Evolutionary conservation across 179 eudicot species (phyloP).

Genomic region (Patellifolia procumbens): DNA sequence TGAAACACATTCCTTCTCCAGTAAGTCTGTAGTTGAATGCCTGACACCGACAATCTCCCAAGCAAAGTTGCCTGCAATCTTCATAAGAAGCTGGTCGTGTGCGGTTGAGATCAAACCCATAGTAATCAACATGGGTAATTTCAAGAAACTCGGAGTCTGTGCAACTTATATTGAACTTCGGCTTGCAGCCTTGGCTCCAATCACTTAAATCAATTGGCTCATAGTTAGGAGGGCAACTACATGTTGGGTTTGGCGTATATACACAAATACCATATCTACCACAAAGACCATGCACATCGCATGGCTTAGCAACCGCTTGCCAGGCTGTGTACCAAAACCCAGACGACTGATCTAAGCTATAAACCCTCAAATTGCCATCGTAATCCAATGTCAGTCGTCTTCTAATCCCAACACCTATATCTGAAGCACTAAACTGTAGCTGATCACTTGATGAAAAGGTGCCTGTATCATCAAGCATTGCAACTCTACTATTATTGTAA

Average conservation of each 20-base stretch:
- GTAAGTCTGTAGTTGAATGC: slow-evolving; percentile 46
- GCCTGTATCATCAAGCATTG: slow-evolving; percentile 46
- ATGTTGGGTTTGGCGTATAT: slow-evolving; percentile 39
- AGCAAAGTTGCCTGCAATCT: slow-evolving; percentile 37
- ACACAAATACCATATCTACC: slow-evolving; percentile 52
- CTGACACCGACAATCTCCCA: slow-evolving; percentile 38
- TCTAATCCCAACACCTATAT: slow-evolving; percentile 40
- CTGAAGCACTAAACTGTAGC: slow-evolving; percentile 41
- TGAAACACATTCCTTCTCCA: slow-evolving; percentile 36
- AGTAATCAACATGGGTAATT: slow-evolving; percentile 46
- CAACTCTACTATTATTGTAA: slow-evolving; percentile 55
- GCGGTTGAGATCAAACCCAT: slow-evolving; percentile 46
- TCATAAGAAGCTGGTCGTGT: slow-evolving; percentile 21
- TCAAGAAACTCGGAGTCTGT: slow-evolving; percentile 39
- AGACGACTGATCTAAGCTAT: slow-evolving; percentile 45
- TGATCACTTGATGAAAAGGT: slow-evolving; percentile 50
- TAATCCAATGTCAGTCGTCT: slow-evolving; percentile 55
- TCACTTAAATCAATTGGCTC: slow-evolving; percentile 37
- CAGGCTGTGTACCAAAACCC: slow-evolving; percentile 45
- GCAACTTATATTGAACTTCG: slow-evolving; percentile 33
- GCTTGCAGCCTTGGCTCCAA: slow-evolving; percentile 57
- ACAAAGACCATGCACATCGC: slow-evolving; percentile 55
- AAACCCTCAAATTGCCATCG: slow-evolving; percentile 62
- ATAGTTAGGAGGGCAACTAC: slow-evolving; percentile 53
- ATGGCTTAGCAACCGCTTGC: slow-evolving; percentile 45